Percentiles rank a stretch among this genome's conserved stretches.
These are phyloP conservation scores for Xylaria sp. DNA, from an alignment of 2,329 filamentous ascomycete genomes.

Conservation along the genomic window DNA sequence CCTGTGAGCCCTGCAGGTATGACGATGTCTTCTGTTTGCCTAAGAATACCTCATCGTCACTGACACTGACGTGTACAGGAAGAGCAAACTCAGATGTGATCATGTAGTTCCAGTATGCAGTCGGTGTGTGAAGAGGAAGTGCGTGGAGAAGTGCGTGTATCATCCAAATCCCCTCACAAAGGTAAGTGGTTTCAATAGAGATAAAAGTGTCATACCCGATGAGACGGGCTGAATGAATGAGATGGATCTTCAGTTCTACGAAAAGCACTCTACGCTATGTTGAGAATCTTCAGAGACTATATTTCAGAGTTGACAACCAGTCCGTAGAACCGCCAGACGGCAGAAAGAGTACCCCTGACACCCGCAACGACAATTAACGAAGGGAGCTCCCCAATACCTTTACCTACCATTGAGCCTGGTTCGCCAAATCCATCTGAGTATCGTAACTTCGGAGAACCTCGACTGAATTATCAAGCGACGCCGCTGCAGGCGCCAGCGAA, in stretches of 20 bases:
- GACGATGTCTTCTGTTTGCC: slow-evolving; percentile 23
- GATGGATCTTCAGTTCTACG: neutral
- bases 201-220: neutral
- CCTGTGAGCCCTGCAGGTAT: slow-evolving; percentile 48
- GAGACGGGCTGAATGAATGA: neutral
- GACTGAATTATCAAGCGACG: slow-evolving; percentile 17
- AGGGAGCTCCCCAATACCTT: slow-evolving; percentile 28
- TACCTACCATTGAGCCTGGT: slow-evolving; percentile 41
- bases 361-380: slow-evolving; percentile 39
- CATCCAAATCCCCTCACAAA: slow-evolving; percentile 50
- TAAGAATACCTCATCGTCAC: slow-evolving; percentile 36
- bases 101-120: slow-evolving; percentile 50
- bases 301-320: slow-evolving; percentile 10
- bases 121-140: slow-evolving; percentile 47
- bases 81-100: slow-evolving; percentile 51
- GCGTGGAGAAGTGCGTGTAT: slow-evolving; percentile 48
- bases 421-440: slow-evolving; percentile 16
- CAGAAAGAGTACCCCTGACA: slow-evolving; percentile 37
- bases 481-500: slow-evolving; percentile 34
- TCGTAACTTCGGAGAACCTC: slow-evolving; percentile 17
- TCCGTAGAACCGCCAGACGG: slow-evolving; percentile 38
- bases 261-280: neutral
- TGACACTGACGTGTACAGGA: slow-evolving; percentile 41
- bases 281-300: neutral
- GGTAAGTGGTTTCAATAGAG: slow-evolving; percentile 38